Evolutionary conservation across 805 yeast genomes (phyloP).

Genomic region (Zygosaccharomyces bailii): DNA sequence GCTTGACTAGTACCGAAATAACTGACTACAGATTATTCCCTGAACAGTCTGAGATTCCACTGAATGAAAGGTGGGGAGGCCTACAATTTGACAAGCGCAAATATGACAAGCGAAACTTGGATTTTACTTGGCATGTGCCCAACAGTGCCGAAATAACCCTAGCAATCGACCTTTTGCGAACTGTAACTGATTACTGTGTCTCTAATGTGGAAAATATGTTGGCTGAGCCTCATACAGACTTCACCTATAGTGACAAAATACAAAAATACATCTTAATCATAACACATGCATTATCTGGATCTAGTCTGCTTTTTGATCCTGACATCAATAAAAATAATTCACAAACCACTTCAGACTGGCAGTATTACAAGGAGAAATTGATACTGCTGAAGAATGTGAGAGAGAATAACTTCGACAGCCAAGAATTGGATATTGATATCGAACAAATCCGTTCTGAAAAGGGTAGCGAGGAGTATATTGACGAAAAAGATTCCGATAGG

Average conservation of each 20-base stretch:
- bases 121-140: constrained; percentile 78
- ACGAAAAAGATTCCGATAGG: constrained; percentile 25
- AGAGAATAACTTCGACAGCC: constrained; percentile 35
- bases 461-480: constrained; percentile 31
- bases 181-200: constrained; percentile 44
- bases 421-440: constrained; percentile 39
- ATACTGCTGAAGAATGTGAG: constrained; percentile 38
- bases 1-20: constrained; percentile 59
- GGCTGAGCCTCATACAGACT: constrained; percentile 16
- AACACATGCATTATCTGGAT: constrained; percentile 63
- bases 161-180: constrained; percentile 58
- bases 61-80: constrained; percentile 69
- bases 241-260: constrained; percentile 46
- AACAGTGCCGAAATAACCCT: constrained; percentile 48
- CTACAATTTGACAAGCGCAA: constrained; percentile 55
- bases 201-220: constrained; percentile 40
- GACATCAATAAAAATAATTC: constrained; percentile 44
- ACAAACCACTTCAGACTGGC: constrained; percentile 13
- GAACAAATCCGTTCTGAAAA: constrained; percentile 32
- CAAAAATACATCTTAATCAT: constrained; percentile 54
- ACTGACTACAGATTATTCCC: constrained; percentile 53
- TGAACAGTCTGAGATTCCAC: constrained; percentile 39
- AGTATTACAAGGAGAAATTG: constrained; percentile 26
- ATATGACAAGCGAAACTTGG: constrained; percentile 46
- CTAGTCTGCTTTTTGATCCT: constrained; percentile 70